These are phyloP conservation scores for Solanum corneliomulleri DNA, from an alignment of 257 asterid genomes.

Conservation along the genomic window DNA sequence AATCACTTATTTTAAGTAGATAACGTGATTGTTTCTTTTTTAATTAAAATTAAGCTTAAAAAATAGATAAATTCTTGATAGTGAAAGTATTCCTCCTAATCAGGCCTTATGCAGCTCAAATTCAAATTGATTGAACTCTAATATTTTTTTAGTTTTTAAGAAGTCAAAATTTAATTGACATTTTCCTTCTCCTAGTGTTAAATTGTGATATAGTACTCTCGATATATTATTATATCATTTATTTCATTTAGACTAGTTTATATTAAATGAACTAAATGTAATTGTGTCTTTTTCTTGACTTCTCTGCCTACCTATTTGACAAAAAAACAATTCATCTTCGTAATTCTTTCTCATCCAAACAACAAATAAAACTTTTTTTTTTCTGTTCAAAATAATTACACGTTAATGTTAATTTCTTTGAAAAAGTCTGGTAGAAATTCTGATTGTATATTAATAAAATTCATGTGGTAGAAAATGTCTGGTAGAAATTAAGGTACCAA, in stretches of 20 bases:
- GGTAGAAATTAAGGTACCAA: neutral
- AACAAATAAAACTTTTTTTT: neutral
- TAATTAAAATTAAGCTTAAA: accelerated
- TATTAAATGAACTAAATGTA: neutral
- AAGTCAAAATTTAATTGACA: too few relatives aligned
- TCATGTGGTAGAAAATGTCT: too few relatives aligned
- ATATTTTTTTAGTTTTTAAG: accelerated
- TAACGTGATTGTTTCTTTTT: accelerated
- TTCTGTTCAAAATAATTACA: neutral
- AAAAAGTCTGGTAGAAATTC: neutral
- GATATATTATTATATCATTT: neutral
- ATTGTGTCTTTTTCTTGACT: neutral
- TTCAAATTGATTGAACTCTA: too few relatives aligned
- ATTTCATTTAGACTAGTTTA: neutral
- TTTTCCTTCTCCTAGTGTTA: neutral
- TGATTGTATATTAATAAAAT: neutral
- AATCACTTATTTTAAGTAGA: neutral
- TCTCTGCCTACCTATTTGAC: neutral
- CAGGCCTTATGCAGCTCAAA: neutral
- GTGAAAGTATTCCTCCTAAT: neutral
- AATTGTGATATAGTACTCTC: neutral
- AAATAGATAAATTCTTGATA: too few relatives aligned
- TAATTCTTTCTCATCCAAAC: neutral
- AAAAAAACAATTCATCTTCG: neutral
- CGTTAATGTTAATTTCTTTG: neutral